These are phyloP conservation scores for Geum urbanum DNA, from an alignment of 306 rosid genomes.

Conservation along the genomic window DNA sequence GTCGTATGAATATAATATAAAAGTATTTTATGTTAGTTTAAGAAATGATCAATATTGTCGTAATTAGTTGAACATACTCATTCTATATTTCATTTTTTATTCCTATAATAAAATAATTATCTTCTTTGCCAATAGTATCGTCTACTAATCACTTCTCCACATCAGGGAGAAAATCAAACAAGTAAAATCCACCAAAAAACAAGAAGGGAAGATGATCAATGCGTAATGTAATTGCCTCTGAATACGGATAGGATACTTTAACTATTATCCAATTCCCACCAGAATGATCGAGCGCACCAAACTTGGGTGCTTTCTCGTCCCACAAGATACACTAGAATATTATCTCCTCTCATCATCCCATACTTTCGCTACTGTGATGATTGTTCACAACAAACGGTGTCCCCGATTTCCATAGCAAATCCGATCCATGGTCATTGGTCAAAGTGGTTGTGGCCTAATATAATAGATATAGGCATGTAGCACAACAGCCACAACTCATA, in stretches of 20 bases:
- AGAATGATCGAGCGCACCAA: constrained; percentile 8
- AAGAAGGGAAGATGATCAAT: background rate
- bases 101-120: no score
- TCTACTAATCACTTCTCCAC: no score
- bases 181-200: background rate
- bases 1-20: no score
- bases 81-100: no score
- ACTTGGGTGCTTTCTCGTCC: constrained; percentile 15
- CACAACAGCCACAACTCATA: background rate
- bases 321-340: constrained; percentile 7
- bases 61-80: no score
- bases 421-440: background rate
- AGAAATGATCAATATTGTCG: no score
- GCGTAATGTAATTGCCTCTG: no score
- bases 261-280: constrained; percentile 7
- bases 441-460: no score
- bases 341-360: background rate
- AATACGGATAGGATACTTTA: no score
- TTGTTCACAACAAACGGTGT: background rate
- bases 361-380: background rate
- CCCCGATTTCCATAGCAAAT: background rate
- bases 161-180: background rate
- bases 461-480: no score
- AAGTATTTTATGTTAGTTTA: no score
- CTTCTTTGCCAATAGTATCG: no score